Evolutionary conservation across 768 basidiomycete genomes (phyloP).

Genomic region (Xerocomellus intermedius): DNA sequence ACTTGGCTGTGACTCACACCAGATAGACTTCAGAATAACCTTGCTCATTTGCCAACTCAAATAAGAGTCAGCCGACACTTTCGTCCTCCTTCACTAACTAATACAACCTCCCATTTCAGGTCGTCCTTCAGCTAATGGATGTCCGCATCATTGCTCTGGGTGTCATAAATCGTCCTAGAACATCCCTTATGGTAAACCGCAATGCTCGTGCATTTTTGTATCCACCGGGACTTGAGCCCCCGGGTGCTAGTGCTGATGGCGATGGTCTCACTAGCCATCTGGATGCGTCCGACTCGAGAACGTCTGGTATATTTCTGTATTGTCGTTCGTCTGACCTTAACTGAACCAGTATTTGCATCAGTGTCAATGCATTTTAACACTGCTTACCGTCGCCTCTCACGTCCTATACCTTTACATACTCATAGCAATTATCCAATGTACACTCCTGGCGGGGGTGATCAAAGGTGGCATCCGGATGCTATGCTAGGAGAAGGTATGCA

Average conservation of each 20-base stretch:
- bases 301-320: slow-evolving; percentile 1
- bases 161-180: slow-evolving; percentile 56
- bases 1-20: slow-evolving; percentile 2
- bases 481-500: slow-evolving; percentile 58
- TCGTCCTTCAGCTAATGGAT: slow-evolving; percentile 68
- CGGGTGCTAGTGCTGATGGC: slow-evolving; percentile 9
- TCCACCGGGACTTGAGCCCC: slow-evolving; percentile 58
- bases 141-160: slow-evolving; percentile 74
- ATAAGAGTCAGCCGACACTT: slow-evolving; percentile 49
- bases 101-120: slow-evolving; percentile 36
- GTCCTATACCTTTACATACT: slow-evolving; percentile 54
- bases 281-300: slow-evolving; percentile 4
- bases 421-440: slow-evolving; percentile 71
- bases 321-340: background rate
- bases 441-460: slow-evolving; percentile 68
- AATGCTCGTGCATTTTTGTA: slow-evolving; percentile 70
- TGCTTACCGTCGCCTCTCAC: slow-evolving; percentile 44
- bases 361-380: slow-evolving; percentile 5
- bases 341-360: background rate
- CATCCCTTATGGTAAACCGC: slow-evolving; percentile 54
- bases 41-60: slow-evolving; percentile 64
- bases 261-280: slow-evolving; percentile 1
- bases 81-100: slow-evolving; percentile 3
- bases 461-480: slow-evolving; percentile 56
- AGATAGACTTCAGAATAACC: slow-evolving; percentile 63